Percentiles rank a stretch among this genome's conserved stretches.
Conservation (phyloP, 2,329 filamentous ascomycete genomes). For the Cladobotryum mycophilum region DNA sequence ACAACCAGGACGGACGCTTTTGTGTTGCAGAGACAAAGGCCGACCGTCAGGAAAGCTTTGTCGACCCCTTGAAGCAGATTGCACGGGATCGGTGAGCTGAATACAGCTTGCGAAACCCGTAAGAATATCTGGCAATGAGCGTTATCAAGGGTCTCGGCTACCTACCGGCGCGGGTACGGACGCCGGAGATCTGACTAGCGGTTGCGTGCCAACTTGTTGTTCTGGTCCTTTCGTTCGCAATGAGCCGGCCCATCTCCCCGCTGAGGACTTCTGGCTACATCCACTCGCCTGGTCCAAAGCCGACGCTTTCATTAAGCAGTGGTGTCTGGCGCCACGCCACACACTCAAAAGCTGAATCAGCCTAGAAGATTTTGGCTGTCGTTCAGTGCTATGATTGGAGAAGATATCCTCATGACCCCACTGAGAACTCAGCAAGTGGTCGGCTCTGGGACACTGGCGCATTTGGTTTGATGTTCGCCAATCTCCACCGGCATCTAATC, state of each 20-base stretch:
- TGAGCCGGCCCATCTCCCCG: neutral
- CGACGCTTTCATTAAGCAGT: neutral
- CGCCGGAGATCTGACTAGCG: constrained; percentile 1
- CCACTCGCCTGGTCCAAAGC: neutral
- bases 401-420: constrained; percentile 12
- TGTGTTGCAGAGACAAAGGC: neutral
- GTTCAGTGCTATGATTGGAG: neutral
- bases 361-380: neutral
- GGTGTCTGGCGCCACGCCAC: constrained; percentile 8
- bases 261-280: neutral
- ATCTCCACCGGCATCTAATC: constrained; percentile 15
- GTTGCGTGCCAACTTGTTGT: neutral
- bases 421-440: constrained; percentile 15
- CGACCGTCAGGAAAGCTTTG: neutral
- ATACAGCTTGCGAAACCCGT: neutral
- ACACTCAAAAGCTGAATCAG: constrained; percentile 10
- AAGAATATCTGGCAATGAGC: neutral
- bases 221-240: neutral
- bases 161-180: constrained; percentile 2
- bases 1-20: neutral
- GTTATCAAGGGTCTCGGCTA: constrained; percentile 9
- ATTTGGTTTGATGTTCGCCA: constrained; percentile 10
- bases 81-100: neutral
- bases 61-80: neutral
- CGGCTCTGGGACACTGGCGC: constrained; percentile 5